phyloP scores from a whole-genome alignment of 176 grass and related monocot genomes.

The Musa itinerans region DNA sequence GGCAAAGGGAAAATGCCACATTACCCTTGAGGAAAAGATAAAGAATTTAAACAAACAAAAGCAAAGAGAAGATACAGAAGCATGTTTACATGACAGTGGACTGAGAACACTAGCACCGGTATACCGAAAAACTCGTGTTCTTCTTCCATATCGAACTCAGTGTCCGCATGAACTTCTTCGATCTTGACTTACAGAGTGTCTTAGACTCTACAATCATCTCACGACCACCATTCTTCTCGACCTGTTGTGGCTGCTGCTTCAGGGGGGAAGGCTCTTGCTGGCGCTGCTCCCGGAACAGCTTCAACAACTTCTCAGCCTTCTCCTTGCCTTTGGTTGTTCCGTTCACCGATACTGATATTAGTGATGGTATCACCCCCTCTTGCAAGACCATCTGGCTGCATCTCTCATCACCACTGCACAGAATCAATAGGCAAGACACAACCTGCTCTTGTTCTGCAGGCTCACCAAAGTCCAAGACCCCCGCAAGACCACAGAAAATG shows the following conservation, averaged over 20 bases:
- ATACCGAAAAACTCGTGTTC: too few species aligned
- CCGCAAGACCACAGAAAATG: background rate
- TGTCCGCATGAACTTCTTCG: too few species aligned
- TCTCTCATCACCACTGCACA: conserved; percentile 36
- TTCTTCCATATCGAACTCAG: too few species aligned
- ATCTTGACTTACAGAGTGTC: too few species aligned
- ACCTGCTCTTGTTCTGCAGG: conserved; percentile 60
- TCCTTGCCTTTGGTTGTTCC: conserved; percentile 58
- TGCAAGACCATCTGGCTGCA: conserved; percentile 24
- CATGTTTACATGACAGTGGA: too few species aligned
- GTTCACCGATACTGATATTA: conserved; percentile 55
- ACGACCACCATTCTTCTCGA: too few species aligned
- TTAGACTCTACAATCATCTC: too few species aligned
- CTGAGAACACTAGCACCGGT: too few species aligned
- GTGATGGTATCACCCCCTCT: conserved; percentile 75
- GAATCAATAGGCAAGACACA: conserved; percentile 16
- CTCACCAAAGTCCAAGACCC: conserved; percentile 53
- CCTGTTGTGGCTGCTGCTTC: conserved; percentile 32
- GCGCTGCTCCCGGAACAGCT: conserved; percentile 76
- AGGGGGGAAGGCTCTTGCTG: conserved; percentile 33
- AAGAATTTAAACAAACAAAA: too few species aligned
- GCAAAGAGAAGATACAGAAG: too few species aligned
- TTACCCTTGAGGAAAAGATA: too few species aligned
- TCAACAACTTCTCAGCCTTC: conserved; percentile 72
- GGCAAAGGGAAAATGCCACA: too few species aligned